Conservation (phyloP, 768 basidiomycete genomes). For the Xerocomus brunneocitrinus region DNA sequence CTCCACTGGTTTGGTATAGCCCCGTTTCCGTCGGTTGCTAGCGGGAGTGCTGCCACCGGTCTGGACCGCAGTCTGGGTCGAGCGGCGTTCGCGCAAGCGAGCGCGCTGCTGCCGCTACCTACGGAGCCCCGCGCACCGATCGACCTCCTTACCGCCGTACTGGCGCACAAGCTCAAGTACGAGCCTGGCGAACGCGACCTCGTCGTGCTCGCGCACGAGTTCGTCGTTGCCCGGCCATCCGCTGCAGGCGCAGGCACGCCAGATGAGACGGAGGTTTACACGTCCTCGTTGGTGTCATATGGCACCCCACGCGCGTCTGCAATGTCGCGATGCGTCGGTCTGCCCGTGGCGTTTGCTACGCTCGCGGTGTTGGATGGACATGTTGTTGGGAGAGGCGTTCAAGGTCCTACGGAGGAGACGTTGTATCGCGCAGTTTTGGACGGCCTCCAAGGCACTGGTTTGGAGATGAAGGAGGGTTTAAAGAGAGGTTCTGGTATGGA, state of each 20-base stretch:
- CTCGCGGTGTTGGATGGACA: conserved; percentile 63
- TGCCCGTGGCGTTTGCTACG: conserved; percentile 84
- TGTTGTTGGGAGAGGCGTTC: conserved; percentile 53
- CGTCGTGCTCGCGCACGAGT: conserved; percentile 82
- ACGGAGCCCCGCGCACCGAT: conserved; percentile 46
- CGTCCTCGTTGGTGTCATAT: conserved; percentile 61
- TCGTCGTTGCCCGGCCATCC: conserved; percentile 43
- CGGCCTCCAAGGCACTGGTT: conserved; percentile 48
- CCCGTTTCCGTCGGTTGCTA: background rate
- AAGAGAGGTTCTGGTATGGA: conserved; percentile 45
- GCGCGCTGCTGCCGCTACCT: conserved; percentile 39
- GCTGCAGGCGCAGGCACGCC: background rate
- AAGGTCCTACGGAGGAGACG: conserved; percentile 55
- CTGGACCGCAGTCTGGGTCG: background rate
- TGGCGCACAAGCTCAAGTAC: conserved; percentile 71
- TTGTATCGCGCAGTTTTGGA: conserved; percentile 62
- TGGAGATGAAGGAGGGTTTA: conserved; percentile 38
- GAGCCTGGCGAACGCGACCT: conserved; percentile 71
- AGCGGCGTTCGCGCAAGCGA: background rate
- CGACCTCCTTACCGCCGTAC: conserved; percentile 68
- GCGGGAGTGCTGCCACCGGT: background rate
- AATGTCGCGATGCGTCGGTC: conserved; percentile 88
- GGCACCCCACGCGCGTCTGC: conserved; percentile 61
- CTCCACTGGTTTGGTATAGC: conserved; percentile 9
- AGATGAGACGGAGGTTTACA: conserved; percentile 49